These are phyloP conservation scores for Marasmius tenuissimus DNA, from an alignment of 1,284 basidiomycete species.

Conservation along the genomic window DNA sequence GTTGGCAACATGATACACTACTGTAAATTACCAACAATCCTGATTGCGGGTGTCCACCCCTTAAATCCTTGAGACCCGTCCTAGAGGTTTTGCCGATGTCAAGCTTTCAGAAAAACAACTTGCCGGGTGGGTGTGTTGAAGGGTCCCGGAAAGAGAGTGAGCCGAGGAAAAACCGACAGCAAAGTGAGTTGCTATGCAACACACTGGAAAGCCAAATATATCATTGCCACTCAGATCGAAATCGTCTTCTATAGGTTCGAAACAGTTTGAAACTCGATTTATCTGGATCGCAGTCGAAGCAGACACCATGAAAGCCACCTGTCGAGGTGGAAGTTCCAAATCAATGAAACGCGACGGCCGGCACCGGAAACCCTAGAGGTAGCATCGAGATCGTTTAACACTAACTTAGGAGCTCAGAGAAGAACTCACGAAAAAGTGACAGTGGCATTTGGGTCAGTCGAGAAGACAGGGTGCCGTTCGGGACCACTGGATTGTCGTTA, in stretches of 20 bases:
- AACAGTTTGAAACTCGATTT: slow-evolving; percentile 20
- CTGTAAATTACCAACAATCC: no score
- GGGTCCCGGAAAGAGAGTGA: no score
- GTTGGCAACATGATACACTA: no score
- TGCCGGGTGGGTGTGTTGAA: no score
- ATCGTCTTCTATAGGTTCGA: neutral
- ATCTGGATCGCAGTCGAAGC: slow-evolving; percentile 29
- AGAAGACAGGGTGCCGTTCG: slow-evolving; percentile 23
- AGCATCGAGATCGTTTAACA: neutral
- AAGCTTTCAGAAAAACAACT: no score
- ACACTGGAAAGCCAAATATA: no score
- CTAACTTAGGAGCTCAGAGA: neutral
- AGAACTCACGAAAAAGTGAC: slow-evolving; percentile 26
- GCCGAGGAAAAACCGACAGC: no score
- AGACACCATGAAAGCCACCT: slow-evolving; percentile 22
- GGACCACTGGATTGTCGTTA: slow-evolving; percentile 9
- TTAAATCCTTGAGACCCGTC: no score
- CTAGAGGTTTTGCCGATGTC: no score
- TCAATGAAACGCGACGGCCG: slow-evolving; percentile 27
- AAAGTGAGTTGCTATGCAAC: no score
- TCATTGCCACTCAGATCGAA: no score
- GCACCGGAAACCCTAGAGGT: slow-evolving; percentile 18
- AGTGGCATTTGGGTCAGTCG: slow-evolving; percentile 21
- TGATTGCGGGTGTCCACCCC: no score
- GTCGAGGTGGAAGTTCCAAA: slow-evolving; percentile 22